Conservation (phyloP, 345 rosid genomes). For the Aquilaria sinensis region DNA sequence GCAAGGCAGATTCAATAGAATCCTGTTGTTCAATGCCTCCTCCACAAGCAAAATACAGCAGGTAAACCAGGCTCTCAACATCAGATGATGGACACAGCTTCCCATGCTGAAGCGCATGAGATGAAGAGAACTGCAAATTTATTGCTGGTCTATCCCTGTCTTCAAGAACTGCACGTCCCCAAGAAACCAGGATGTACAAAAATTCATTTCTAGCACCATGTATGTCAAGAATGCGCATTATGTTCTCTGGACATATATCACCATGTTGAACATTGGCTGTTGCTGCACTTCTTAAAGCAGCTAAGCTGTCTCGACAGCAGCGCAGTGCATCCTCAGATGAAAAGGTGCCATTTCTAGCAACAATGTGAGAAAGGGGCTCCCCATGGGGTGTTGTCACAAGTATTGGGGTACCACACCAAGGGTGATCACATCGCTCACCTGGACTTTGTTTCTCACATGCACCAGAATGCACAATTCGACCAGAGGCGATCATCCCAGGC, state of each 20-base stretch:
- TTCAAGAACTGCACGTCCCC: conserved; percentile 69
- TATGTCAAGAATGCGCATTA: conserved; percentile 28
- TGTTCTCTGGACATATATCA: conserved; percentile 54
- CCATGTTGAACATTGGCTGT: conserved; percentile 54
- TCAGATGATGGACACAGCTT: conserved; percentile 64
- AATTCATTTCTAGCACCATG: conserved; percentile 19
- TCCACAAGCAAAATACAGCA: conserved; percentile 41
- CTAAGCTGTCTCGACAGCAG: conserved; percentile 53
- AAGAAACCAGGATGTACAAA: conserved; percentile 32
- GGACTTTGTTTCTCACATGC: conserved; percentile 37
- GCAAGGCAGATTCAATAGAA: conserved; percentile 61
- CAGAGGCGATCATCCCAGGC: conserved; percentile 48
- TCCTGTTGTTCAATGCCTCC: conserved; percentile 48
- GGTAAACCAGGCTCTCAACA: conserved; percentile 55
- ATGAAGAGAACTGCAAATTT: conserved; percentile 56
- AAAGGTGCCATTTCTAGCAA: conserved; percentile 36
- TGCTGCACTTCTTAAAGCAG: conserved; percentile 44
- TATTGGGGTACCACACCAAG: conserved; percentile 60
- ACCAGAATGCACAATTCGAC: conserved; percentile 50
- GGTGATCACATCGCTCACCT: conserved; percentile 51
- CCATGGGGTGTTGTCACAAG: conserved; percentile 55
- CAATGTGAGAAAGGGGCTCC: conserved; percentile 38
- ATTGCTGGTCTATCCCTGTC: conserved; percentile 55
- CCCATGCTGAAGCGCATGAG: conserved; percentile 60
- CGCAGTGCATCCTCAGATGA: conserved; percentile 41